Percentiles rank a stretch among this genome's conserved stretches.
These are phyloP conservation scores for Phlyctochytrium arcticum DNA, from an alignment of 192 early-diverging fungal species.

Conservation along the genomic window DNA sequence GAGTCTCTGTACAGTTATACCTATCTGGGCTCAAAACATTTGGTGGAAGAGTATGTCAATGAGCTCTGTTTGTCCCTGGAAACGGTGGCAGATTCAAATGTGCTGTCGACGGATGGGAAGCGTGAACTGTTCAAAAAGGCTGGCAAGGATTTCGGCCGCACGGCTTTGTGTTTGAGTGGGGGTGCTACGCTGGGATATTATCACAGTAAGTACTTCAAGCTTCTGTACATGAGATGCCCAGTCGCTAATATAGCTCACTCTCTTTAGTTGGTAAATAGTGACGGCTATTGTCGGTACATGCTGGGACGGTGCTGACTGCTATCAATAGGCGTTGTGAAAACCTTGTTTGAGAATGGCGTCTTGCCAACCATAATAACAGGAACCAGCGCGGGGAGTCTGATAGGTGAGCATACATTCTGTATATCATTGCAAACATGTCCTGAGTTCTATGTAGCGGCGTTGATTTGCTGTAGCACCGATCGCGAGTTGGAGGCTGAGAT, in stretches of 20 bases:
- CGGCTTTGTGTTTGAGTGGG: conserved; percentile 75
- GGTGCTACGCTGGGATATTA: conserved; percentile 55
- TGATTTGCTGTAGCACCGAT: conserved; percentile 68
- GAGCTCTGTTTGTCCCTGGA: conserved; percentile 47
- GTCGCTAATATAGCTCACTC: too few relatives aligned
- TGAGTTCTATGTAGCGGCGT: conserved; percentile 44
- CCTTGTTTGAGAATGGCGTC: conserved; percentile 62
- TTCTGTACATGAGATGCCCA: too few relatives aligned
- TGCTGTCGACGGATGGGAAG: conserved; percentile 48
- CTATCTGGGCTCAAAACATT: conserved; percentile 69
- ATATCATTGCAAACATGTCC: background rate
- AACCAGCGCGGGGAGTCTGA: conserved; percentile 57
- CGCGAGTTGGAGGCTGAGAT: conserved; percentile 47
- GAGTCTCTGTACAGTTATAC: conserved; percentile 65
- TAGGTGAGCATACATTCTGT: conserved; percentile 9
- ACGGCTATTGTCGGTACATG: too few relatives aligned
- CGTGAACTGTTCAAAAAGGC: conserved; percentile 57
- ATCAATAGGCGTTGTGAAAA: conserved; percentile 57
- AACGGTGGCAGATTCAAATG: conserved; percentile 19
- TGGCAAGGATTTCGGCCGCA: conserved; percentile 64
- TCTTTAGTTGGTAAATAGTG: background rate
- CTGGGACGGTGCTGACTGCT: background rate
- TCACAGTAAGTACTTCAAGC: conserved; percentile 39
- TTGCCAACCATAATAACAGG: conserved; percentile 77
- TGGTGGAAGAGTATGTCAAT: conserved; percentile 64